These are phyloP conservation scores for Friedmanniomyces simplex DNA, from an alignment of 495 filamentous ascomycete genomes.

Conservation along the genomic window DNA sequence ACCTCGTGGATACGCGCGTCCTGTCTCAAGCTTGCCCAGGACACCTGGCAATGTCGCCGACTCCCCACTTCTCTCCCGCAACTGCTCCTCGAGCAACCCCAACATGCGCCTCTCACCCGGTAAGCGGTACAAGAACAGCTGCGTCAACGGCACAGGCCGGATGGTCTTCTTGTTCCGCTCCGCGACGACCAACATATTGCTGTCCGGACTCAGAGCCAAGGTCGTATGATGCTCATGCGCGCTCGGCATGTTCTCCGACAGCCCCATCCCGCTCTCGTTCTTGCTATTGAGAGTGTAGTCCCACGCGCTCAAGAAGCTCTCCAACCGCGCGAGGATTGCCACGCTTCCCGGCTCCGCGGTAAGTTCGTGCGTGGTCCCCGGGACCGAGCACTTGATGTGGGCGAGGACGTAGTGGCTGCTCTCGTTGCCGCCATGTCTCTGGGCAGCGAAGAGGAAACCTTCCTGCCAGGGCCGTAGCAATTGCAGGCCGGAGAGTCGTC, in stretches of 20 bases:
- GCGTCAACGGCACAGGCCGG: slow-evolving; percentile 4
- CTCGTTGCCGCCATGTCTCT: slow-evolving; percentile 6
- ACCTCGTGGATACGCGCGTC: not conserved
- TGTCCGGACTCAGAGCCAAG: slow-evolving; percentile 8
- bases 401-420: slow-evolving; percentile 13
- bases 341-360: slow-evolving; percentile 1
- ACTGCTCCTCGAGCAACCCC: not conserved
- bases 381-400: not conserved
- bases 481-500: slow-evolving; percentile 12
- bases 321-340: slow-evolving; percentile 3
- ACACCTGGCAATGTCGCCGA: not conserved
- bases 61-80: not conserved
- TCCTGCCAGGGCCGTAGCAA: slow-evolving; percentile 6
- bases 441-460: slow-evolving; percentile 14
- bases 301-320: slow-evolving; percentile 12
- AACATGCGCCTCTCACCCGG: not conserved
- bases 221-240: slow-evolving; percentile 16
- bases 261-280: not conserved
- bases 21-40: not conserved
- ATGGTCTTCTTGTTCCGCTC: slow-evolving; percentile 12
- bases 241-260: slow-evolving; percentile 15
- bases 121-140: slow-evolving; percentile 11
- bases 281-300: slow-evolving; percentile 3
- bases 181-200: slow-evolving; percentile 5
- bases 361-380: not conserved